These are phyloP conservation scores for Calycina herbarum DNA, from an alignment of 2,329 filamentous ascomycete genomes.

Conservation along the genomic window DNA sequence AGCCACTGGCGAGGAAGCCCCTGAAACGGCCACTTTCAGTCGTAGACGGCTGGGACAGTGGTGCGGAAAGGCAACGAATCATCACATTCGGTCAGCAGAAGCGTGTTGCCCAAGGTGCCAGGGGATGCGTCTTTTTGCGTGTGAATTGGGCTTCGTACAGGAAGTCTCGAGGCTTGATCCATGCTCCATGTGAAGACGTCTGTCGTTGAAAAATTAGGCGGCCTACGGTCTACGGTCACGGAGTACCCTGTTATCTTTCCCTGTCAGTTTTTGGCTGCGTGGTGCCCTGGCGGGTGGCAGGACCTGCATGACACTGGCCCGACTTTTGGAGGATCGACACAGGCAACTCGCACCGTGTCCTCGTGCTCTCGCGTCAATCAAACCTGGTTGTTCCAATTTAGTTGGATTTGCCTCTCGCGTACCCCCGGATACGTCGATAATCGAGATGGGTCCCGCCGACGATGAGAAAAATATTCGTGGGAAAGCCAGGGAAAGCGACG, in stretches of 20 bases:
- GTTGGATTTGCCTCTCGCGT: neutral
- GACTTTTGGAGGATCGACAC: constrained; percentile 12
- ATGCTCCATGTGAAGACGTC: constrained; percentile 11
- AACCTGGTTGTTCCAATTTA: constrained; percentile 2
- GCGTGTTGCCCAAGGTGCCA: neutral
- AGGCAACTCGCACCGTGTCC: constrained; percentile 5
- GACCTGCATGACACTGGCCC: constrained; percentile 5
- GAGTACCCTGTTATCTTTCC: constrained; percentile 4
- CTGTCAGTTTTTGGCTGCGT: constrained; percentile 10
- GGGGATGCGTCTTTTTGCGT: constrained; percentile 4
- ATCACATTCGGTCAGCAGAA: constrained; percentile 5
- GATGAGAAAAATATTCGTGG: neutral
- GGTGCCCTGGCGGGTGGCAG: constrained; percentile 1
- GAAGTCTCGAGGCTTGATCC: constrained; percentile 20
- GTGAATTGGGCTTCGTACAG: constrained; percentile 12
- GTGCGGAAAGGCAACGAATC: neutral
- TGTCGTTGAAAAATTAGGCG: constrained; percentile 6
- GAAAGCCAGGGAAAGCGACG: neutral
- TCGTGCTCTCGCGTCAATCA: constrained; percentile 7
- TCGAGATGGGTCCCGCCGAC: neutral
- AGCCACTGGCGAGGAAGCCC: neutral
- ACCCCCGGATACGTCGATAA: neutral
- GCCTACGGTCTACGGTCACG: neutral
- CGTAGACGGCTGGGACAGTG: neutral
- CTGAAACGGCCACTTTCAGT: neutral